These are phyloP conservation scores for Monosporascus sp. DNA, from an alignment of 2,329 filamentous ascomycete species.

Conservation along the genomic window DNA sequence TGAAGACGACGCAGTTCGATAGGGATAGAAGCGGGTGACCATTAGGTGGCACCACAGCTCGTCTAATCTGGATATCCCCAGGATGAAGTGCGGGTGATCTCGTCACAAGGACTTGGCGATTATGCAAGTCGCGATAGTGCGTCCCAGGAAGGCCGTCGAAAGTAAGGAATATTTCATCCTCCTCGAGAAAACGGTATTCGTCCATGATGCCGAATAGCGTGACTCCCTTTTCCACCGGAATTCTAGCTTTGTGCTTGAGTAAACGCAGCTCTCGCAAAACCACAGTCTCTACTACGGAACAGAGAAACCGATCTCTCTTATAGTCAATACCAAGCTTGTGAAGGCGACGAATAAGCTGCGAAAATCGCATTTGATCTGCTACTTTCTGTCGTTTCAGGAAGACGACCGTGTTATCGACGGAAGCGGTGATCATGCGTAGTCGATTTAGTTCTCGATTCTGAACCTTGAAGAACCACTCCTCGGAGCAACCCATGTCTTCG, in stretches of 20 bases:
- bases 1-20: constrained; percentile 75
- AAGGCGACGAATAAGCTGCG: constrained; percentile 56
- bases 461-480: constrained; percentile 55
- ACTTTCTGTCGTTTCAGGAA: constrained; percentile 61
- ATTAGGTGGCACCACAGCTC: constrained; percentile 53
- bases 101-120: constrained; percentile 57
- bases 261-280: constrained; percentile 66
- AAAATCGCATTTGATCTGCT: constrained; percentile 54
- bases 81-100: constrained; percentile 78
- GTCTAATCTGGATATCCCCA: constrained; percentile 67
- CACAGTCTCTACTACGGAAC: constrained; percentile 63
- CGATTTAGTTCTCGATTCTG: constrained; percentile 58
- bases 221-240: constrained; percentile 63
- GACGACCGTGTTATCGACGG: constrained; percentile 54
- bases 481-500: constrained; percentile 64
- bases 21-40: constrained; percentile 57
- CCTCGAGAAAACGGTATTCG: constrained; percentile 62
- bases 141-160: constrained; percentile 36
- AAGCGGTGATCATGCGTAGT: constrained; percentile 54
- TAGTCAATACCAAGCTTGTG: constrained; percentile 57
- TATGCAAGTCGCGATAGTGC: constrained; percentile 25
- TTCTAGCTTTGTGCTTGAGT: constrained; percentile 73
- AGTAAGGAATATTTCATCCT: constrained; percentile 64
- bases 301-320: constrained; percentile 62
- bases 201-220: constrained; percentile 82